These are phyloP conservation scores for Fomitopsis pulvina DNA, from an alignment of 768 basidiomycete species.

Conservation along the genomic window DNA sequence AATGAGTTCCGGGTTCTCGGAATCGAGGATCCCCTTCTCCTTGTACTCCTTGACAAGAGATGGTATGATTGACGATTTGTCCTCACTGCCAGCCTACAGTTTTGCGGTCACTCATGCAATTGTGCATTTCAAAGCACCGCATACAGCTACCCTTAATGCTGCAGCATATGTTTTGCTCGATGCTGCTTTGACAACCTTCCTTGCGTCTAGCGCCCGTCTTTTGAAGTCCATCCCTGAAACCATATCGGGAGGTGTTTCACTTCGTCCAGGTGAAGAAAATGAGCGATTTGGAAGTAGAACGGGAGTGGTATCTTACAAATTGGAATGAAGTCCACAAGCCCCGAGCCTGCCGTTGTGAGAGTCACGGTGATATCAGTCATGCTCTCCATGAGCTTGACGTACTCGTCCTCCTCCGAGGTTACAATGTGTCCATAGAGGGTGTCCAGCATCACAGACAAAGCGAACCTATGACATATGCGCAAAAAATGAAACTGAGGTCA, in stretches of 20 bases:
- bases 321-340: neutral
- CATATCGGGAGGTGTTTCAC: slow-evolving; percentile 4
- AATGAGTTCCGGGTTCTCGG: neutral
- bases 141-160: neutral
- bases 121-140: neutral
- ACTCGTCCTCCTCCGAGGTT: neutral
- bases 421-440: neutral
- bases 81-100: neutral
- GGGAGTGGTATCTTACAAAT: neutral
- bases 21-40: neutral
- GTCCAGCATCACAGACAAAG: neutral
- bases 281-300: neutral
- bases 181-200: neutral
- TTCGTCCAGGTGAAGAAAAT: neutral
- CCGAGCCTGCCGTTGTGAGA: neutral
- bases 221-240: slow-evolving; percentile 13
- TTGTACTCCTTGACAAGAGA: neutral
- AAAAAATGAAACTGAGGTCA: neutral
- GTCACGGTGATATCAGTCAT: neutral
- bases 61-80: neutral
- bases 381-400: neutral
- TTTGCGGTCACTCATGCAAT: neutral
- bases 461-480: neutral
- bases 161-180: neutral
- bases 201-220: neutral